Percentiles rank a stretch among this genome's conserved stretches.
phyloP scores from a whole-genome alignment of 2,329 filamentous ascomycete species.

The Fusarium sp. region DNA sequence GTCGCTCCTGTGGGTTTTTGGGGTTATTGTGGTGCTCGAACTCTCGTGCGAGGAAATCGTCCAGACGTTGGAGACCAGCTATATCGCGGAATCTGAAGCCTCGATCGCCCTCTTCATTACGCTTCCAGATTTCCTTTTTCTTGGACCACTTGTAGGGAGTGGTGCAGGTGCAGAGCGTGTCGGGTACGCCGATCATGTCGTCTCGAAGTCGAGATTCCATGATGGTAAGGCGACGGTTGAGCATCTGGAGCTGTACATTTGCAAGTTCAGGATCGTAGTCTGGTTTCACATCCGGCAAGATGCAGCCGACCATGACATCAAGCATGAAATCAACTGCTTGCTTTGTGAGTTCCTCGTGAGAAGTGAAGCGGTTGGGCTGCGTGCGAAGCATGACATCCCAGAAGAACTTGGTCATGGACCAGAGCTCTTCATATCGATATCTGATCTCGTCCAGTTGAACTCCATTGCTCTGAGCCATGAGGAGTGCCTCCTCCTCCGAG shows the following conservation, averaged over 20 bases:
- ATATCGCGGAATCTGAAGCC: conserved; percentile 23
- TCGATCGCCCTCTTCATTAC: neutral
- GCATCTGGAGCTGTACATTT: neutral
- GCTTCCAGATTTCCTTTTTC: no score
- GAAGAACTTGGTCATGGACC: conserved; percentile 29
- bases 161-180: conserved; percentile 30
- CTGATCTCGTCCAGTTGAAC: neutral
- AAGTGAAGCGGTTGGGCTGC: conserved; percentile 32
- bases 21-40: conserved; percentile 7
- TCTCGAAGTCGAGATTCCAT: conserved; percentile 14
- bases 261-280: neutral
- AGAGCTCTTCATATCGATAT: conserved; percentile 25
- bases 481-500: no score
- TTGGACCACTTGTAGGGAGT: no score
- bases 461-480: no score
- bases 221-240: conserved; percentile 23
- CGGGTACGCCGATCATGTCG: conserved; percentile 2
- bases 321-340: conserved; percentile 28
- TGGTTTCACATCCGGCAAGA: conserved; percentile 1
- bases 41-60: conserved; percentile 30
- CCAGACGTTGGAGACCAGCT: conserved; percentile 30
- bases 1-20: no score
- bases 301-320: conserved; percentile 11
- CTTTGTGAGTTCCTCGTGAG: neutral
- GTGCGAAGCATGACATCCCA: conserved; percentile 34